Evolutionary conservation across 169 alveolate species (phyloP).

Genomic region (Plasmodium coatneyi): DNA sequence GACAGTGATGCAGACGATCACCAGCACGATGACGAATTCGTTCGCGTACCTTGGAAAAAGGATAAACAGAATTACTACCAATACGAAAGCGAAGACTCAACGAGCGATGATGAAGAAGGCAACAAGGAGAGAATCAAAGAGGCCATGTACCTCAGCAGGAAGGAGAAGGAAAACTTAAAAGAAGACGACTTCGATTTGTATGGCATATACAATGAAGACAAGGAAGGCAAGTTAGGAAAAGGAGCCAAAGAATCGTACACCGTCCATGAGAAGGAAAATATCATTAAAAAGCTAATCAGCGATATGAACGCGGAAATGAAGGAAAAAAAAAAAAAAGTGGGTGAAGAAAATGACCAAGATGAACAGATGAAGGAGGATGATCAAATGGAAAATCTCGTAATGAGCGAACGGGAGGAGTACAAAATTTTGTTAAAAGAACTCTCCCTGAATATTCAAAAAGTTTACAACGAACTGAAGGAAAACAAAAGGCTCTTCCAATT

Average conservation of each 20-base stretch:
- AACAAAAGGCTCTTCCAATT: constrained; percentile 61
- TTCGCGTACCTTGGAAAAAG: constrained; percentile 60
- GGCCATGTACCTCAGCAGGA: constrained; percentile 68
- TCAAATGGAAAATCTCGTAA: not conserved
- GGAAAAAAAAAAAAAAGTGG: constrained; percentile 70
- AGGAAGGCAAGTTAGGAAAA: constrained; percentile 33
- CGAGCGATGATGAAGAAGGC: constrained; percentile 73
- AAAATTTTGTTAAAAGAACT: constrained; percentile 74
- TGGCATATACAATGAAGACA: constrained; percentile 60
- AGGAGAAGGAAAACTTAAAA: constrained; percentile 70
- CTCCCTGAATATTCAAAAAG: constrained; percentile 68
- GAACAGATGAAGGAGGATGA: not conserved
- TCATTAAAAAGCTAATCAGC: constrained; percentile 66
- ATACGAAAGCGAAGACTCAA: constrained; percentile 62
- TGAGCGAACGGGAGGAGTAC: constrained; percentile 75
- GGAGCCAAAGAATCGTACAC: constrained; percentile 6
- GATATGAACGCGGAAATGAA: constrained; percentile 76
- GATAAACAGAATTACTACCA: constrained; percentile 71
- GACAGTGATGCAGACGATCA: not conserved
- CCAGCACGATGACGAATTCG: constrained; percentile 18
- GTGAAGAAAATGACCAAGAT: constrained; percentile 35
- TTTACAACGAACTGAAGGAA: constrained; percentile 65
- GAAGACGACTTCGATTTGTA: constrained; percentile 70
- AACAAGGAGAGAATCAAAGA: constrained; percentile 72
- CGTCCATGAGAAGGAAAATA: constrained; percentile 37